Conservation (phyloP, 1,284 basidiomycete species). For the Wallemia mellicola region DNA sequence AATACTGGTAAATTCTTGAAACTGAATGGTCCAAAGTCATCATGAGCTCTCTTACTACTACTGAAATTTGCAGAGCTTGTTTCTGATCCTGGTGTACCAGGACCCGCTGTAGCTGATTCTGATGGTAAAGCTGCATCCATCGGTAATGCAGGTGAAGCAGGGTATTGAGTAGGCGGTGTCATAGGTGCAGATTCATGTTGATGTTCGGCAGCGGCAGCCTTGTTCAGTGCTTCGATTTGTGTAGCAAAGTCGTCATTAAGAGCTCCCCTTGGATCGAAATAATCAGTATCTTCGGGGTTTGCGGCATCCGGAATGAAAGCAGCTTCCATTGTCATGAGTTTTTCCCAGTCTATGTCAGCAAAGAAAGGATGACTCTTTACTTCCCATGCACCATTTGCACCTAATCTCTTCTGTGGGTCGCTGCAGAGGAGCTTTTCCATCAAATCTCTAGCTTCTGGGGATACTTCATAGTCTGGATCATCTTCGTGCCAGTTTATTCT, state of each 20-base stretch:
- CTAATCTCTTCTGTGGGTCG: constrained; percentile 51
- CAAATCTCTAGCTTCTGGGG: constrained; percentile 61
- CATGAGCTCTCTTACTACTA: constrained; percentile 19
- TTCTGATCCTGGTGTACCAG: not conserved
- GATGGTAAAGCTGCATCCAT: not conserved
- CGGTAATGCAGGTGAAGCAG: not conserved
- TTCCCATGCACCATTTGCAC: constrained; percentile 63
- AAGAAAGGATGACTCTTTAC: constrained; percentile 84
- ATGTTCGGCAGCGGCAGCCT: not conserved
- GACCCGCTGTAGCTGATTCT: not conserved
- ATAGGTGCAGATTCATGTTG: not conserved
- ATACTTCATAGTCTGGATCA: constrained; percentile 32
- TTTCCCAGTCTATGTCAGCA: constrained; percentile 68
- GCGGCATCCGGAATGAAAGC: constrained; percentile 85
- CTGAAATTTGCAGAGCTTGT: constrained; percentile 7
- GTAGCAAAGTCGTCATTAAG: constrained; percentile 65
- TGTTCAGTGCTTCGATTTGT: constrained; percentile 16
- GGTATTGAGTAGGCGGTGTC: not conserved
- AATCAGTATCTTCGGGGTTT: constrained; percentile 93
- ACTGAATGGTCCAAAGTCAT: constrained; percentile 91
- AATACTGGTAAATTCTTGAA: constrained; percentile 92
- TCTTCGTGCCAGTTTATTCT: constrained; percentile 47
- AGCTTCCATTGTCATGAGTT: constrained; percentile 57
- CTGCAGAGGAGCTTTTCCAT: constrained; percentile 64
- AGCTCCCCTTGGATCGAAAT: constrained; percentile 87